phyloP scores from a whole-genome alignment of 805 yeast species.

The Saccharomycopsis guyanensis region DNA sequence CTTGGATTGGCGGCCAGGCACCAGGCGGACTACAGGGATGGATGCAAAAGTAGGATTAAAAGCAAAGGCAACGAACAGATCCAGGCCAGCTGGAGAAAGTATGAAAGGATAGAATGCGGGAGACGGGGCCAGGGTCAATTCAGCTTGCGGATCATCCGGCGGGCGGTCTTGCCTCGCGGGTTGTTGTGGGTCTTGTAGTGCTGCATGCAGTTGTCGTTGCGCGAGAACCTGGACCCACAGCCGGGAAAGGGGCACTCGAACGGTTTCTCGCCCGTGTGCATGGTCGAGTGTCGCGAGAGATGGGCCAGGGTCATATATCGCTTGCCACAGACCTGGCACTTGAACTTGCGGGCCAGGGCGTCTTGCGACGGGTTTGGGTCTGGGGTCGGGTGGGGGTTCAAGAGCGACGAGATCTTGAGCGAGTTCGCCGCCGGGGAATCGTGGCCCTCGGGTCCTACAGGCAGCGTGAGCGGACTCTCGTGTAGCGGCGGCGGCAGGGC shows the following conservation, averaged over 20 bases:
- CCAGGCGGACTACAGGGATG: no score
- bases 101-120: no score
- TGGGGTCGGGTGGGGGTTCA: neutral
- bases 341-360: slow-evolving; percentile 4
- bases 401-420: neutral
- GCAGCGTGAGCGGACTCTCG: neutral
- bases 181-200: slow-evolving; percentile 20
- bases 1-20: no score
- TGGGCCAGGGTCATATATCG: slow-evolving; percentile 20
- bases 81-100: no score
- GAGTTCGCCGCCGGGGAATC: neutral
- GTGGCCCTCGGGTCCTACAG: neutral
- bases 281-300: slow-evolving; percentile 13
- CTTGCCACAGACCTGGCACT: slow-evolving; percentile 16
- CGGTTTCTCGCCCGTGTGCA: slow-evolving; percentile 20
- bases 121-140: no score
- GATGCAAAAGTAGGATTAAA: no score
- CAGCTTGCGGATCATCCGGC: slow-evolving; percentile 15
- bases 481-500: neutral
- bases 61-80: no score
- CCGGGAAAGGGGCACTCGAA: slow-evolving; percentile 20
- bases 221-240: slow-evolving; percentile 18
- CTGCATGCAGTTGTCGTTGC: slow-evolving; percentile 21
- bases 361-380: neutral
- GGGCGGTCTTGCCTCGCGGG: slow-evolving; percentile 19